Conservation (phyloP, 441 rosid species). For the Erodium texanum region DNA sequence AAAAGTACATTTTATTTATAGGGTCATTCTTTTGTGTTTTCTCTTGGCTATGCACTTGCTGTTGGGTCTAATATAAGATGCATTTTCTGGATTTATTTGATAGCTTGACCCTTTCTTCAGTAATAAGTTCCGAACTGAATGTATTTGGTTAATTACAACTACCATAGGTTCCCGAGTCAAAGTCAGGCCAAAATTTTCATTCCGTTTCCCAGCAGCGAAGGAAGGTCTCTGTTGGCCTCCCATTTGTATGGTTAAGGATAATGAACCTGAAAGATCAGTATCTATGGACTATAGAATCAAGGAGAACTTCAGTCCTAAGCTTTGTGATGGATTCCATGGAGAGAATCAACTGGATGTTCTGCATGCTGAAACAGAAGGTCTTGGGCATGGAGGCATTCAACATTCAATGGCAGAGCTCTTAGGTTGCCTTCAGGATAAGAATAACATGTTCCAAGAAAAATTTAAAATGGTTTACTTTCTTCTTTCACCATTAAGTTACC, state of each 20-base stretch:
- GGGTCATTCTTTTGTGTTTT: background rate
- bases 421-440: conserved; percentile 41
- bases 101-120: conserved; percentile 1
- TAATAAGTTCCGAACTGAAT: conserved; percentile 2
- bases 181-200: conserved; percentile 51
- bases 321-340: conserved; percentile 24
- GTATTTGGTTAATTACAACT: conserved; percentile 8
- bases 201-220: conserved; percentile 30
- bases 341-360: conserved; percentile 17
- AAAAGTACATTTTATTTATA: background rate
- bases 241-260: conserved; percentile 22
- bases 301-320: conserved; percentile 27
- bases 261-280: conserved; percentile 33
- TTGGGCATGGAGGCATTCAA: conserved; percentile 23
- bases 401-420: conserved; percentile 44
- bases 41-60: too few relatives aligned
- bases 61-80: background rate
- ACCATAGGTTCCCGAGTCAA: conserved; percentile 44
- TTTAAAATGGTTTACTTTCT: conserved; percentile 33
- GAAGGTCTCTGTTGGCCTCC: conserved; percentile 23
- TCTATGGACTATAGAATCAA: conserved; percentile 17
- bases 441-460: conserved; percentile 24
- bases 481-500: conserved; percentile 11
- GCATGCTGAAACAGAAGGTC: conserved; percentile 23
- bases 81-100: conserved; percentile 6